These are phyloP conservation scores for Aspergillus tanneri DNA, from an alignment of 2,329 filamentous ascomycete species.

Conservation along the genomic window DNA sequence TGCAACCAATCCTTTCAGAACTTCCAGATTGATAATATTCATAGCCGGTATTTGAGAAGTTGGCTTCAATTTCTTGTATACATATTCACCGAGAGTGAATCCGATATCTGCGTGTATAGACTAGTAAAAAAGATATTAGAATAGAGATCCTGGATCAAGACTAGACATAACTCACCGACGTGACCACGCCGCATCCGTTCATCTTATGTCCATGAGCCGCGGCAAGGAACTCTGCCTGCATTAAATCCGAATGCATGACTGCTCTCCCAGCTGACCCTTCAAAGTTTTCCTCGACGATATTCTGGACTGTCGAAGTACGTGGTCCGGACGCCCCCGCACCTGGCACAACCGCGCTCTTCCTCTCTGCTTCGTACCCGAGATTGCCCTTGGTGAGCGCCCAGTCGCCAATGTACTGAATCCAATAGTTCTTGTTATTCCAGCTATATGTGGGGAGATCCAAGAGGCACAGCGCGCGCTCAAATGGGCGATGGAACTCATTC, in stretches of 20 bases:
- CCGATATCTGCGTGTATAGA: conserved; percentile 30
- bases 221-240: conserved; percentile 38
- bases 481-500: conserved; percentile 66
- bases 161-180: conserved; percentile 40
- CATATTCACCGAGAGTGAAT: conserved; percentile 25
- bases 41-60: conserved; percentile 27
- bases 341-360: no score
- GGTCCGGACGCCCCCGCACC: no score
- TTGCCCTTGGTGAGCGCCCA: no score
- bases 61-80: conserved; percentile 18
- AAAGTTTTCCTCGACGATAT: conserved; percentile 35
- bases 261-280: conserved; percentile 28
- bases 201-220: conserved; percentile 47
- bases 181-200: conserved; percentile 45
- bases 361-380: no score
- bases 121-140: conserved; percentile 9
- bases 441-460: no score
- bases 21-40: conserved; percentile 42
- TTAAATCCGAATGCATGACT: conserved; percentile 43
- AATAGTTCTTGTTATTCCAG: no score
- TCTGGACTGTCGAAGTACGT: conserved; percentile 27
- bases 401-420: no score
- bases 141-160: not conserved
- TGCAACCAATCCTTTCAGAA: conserved; percentile 58
- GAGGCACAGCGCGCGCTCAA: conserved; percentile 58